phyloP scores from a whole-genome alignment of 352 stramenopile species.

The Globisporangium nodosum region DNA sequence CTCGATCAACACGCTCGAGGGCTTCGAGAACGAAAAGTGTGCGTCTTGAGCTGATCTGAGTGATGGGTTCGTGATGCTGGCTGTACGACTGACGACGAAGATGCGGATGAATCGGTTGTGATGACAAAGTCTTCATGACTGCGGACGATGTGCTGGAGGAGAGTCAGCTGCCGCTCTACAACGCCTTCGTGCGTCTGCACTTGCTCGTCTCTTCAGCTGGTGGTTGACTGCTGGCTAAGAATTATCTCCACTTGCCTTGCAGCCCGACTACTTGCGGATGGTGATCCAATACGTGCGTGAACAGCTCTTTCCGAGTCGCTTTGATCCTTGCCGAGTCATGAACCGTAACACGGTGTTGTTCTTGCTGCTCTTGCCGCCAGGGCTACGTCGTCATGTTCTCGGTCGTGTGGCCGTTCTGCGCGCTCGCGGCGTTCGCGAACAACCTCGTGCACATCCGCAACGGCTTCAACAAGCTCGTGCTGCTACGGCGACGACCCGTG shows the following conservation, averaged over 20 bases:
- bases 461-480: conserved; percentile 75
- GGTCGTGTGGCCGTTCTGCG: conserved; percentile 83
- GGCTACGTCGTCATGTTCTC: conserved; percentile 89
- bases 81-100: background rate
- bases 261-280: conserved; percentile 84
- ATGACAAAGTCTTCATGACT: conserved; percentile 66
- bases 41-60: conserved; percentile 3
- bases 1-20: conserved; percentile 72
- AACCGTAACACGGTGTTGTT: background rate
- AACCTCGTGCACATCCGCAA: conserved; percentile 84
- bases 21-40: conserved; percentile 81
- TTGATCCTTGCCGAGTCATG: background rate
- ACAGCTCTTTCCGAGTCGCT: background rate
- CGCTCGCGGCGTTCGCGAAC: conserved; percentile 69
- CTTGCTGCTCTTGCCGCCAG: conserved; percentile 17
- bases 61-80: background rate
- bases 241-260: background rate
- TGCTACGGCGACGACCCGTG: conserved; percentile 63
- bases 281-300: conserved; percentile 80
- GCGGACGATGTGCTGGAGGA: conserved; percentile 80
- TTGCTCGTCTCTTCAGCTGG: background rate
- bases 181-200: conserved; percentile 56
- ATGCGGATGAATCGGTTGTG: background rate
- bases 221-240: background rate
- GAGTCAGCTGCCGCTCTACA: conserved; percentile 75